Conservation (phyloP, 352 stramenopile genomes). For the Phytophthora palmivora region DNA sequence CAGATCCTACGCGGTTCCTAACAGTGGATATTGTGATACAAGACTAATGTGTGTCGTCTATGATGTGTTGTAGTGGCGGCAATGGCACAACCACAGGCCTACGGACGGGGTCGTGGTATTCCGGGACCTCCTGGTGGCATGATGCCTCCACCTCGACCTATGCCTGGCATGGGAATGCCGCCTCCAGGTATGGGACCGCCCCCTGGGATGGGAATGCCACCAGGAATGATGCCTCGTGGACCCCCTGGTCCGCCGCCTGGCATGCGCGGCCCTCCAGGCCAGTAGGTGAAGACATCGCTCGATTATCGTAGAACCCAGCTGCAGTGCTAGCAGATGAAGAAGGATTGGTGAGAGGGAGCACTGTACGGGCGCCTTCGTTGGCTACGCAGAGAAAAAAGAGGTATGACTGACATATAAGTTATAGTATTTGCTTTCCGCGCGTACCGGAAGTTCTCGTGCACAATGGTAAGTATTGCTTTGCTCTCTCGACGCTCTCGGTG, state of each 20-base stretch:
- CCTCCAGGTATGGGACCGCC: slow-evolving; percentile 74
- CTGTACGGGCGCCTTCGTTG: slow-evolving; percentile 2
- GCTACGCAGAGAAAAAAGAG: slow-evolving; percentile 34
- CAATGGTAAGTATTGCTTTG: slow-evolving; percentile 39
- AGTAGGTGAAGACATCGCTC: slow-evolving; percentile 51
- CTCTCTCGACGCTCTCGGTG: slow-evolving; percentile 3
- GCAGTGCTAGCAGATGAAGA: slow-evolving; percentile 15
- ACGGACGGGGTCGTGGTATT: slow-evolving; percentile 81
- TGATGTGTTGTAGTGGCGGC: slow-evolving; percentile 61
- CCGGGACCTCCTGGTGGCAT: slow-evolving; percentile 63
- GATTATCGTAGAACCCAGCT: slow-evolving; percentile 19
- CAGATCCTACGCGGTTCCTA: slow-evolving; percentile 8
- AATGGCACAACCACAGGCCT: slow-evolving; percentile 82
- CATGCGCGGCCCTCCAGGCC: slow-evolving; percentile 74
- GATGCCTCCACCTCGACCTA: slow-evolving; percentile 68
- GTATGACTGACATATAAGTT: slow-evolving; percentile 51
- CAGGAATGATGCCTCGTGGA: slow-evolving; percentile 78
- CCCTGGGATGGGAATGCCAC: slow-evolving; percentile 77
- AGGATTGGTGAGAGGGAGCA: slow-evolving; percentile 9
- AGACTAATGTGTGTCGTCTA: slow-evolving; percentile 17
- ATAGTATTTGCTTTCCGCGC: slow-evolving; percentile 44
- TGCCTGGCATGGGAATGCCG: slow-evolving; percentile 69
- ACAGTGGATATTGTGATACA: background rate
- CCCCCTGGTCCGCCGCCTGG: slow-evolving; percentile 61
- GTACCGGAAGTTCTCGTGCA: slow-evolving; percentile 24